A percentile compares a stretch with the other conserved stretches of the same genome.
Evolutionary conservation across 257 asterid species (phyloP).

Genomic region (Ballota nigra): DNA sequence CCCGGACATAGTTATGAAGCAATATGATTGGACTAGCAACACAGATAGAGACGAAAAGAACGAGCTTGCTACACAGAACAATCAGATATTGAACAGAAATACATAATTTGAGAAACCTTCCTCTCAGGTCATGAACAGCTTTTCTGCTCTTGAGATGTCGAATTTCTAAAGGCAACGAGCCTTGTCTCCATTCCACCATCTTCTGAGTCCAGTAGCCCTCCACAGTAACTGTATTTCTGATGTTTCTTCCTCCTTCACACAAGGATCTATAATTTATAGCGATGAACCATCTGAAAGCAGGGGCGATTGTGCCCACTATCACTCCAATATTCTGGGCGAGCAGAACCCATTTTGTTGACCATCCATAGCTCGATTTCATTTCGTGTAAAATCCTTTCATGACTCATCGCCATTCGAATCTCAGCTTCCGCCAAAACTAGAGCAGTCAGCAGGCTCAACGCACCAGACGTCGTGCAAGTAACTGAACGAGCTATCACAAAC

Average conservation of each 20-base stretch:
- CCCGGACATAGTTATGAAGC: neutral
- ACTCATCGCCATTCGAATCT: slow-evolving; percentile 20
- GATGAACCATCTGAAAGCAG: slow-evolving; percentile 34
- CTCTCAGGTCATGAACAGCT: slow-evolving; percentile 30
- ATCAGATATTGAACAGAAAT: slow-evolving; percentile 32
- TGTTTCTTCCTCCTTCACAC: neutral
- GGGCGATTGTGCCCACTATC: slow-evolving; percentile 34
- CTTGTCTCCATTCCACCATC: slow-evolving; percentile 48
- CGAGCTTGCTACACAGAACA: slow-evolving; percentile 35
- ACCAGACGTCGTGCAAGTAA: slow-evolving; percentile 31
- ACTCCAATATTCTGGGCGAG: slow-evolving; percentile 34
- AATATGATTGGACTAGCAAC: slow-evolving; percentile 12
- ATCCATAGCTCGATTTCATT: slow-evolving; percentile 26
- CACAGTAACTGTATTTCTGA: slow-evolving; percentile 18
- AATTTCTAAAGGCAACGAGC: slow-evolving; percentile 27
- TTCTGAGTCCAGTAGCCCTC: slow-evolving; percentile 46
- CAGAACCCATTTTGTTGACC: slow-evolving; percentile 40
- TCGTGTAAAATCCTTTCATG: neutral
- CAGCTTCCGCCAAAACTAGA: slow-evolving; percentile 27
- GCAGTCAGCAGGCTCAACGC: slow-evolving; percentile 24
- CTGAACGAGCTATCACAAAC: slow-evolving; percentile 46
- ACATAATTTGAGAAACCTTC: slow-evolving; percentile 26
- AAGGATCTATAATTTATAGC: slow-evolving; percentile 16
- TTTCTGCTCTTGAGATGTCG: slow-evolving; percentile 28
- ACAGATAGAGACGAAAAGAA: slow-evolving; percentile 27